These are phyloP conservation scores for Cercospora citrullina DNA, from an alignment of 2,329 filamentous ascomycete species.

Conservation along the genomic window DNA sequence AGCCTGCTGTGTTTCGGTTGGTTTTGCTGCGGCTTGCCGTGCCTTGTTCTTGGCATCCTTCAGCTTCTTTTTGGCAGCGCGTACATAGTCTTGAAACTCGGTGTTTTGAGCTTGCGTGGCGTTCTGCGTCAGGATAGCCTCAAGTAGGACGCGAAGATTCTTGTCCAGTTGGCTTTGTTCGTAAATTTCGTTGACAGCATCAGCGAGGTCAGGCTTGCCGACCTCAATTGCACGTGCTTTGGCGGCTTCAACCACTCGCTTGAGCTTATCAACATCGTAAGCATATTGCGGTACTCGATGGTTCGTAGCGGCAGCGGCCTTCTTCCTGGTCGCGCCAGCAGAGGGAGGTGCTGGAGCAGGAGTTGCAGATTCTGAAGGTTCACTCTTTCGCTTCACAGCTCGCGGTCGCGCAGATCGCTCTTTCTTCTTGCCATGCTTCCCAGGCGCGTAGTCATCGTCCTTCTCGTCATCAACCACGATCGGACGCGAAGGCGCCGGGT, in stretches of 20 bases:
- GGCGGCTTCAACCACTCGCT: slow-evolving; percentile 45
- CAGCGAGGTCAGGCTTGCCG: slow-evolving; percentile 41
- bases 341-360: slow-evolving; percentile 15
- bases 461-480: slow-evolving; percentile 46
- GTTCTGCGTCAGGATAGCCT: slow-evolving; percentile 46
- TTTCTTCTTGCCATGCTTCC: slow-evolving; percentile 39
- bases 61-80: slow-evolving; percentile 45
- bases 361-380: slow-evolving; percentile 29
- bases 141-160: slow-evolving; percentile 43
- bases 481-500: slow-evolving; percentile 39
- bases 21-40: slow-evolving; percentile 40
- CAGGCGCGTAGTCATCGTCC: slow-evolving; percentile 49
- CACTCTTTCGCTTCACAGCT: slow-evolving; percentile 29
- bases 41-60: slow-evolving; percentile 32
- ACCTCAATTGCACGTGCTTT: slow-evolving; percentile 43
- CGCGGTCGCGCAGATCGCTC: slow-evolving; percentile 28
- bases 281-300: slow-evolving; percentile 18
- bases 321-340: slow-evolving; percentile 7
- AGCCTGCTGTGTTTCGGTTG: slow-evolving; percentile 32
- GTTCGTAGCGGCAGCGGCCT: slow-evolving; percentile 5
- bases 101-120: slow-evolving; percentile 43
- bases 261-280: slow-evolving; percentile 32
- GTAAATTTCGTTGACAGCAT: slow-evolving; percentile 48
- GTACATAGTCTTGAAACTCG: slow-evolving; percentile 48
- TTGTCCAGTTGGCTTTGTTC: slow-evolving; percentile 43